Percentiles rank a stretch among this genome's conserved stretches.
These are phyloP conservation scores for Pseudocercospora vitis DNA, from an alignment of 2,329 filamentous ascomycete genomes.

Conservation along the genomic window DNA sequence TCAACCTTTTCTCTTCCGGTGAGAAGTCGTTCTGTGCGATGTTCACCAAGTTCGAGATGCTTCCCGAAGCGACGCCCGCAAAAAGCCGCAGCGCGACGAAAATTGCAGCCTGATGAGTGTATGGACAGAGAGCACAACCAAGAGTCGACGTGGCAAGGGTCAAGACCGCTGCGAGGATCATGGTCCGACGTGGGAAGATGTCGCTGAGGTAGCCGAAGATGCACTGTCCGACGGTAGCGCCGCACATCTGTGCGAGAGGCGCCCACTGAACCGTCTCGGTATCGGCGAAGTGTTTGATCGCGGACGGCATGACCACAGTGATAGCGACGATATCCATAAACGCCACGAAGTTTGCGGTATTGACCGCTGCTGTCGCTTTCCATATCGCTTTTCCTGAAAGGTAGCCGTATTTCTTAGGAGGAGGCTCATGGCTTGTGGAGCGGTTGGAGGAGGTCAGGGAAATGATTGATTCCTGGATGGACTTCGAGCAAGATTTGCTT, in stretches of 20 bases:
- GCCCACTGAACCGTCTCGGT: conserved; percentile 24
- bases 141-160: conserved; percentile 14
- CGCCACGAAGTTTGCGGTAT: conserved; percentile 16
- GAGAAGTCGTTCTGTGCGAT: conserved; percentile 28
- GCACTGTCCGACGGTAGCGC: conserved; percentile 24
- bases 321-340: conserved; percentile 23
- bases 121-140: conserved; percentile 14
- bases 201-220: conserved; percentile 30
- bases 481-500: too few species aligned
- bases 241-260: conserved; percentile 21
- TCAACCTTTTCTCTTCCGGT: conserved; percentile 13
- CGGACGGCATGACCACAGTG: conserved; percentile 17
- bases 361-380: conserved; percentile 13
- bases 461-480: too few species aligned
- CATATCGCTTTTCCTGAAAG: background rate
- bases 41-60: conserved; percentile 28
- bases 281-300: conserved; percentile 19
- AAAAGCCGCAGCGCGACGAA: conserved; percentile 21
- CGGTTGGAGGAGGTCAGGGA: too few species aligned
- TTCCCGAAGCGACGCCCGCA: conserved; percentile 22
- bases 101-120: background rate
- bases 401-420: background rate
- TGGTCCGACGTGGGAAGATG: conserved; percentile 23
- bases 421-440: background rate
- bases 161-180: conserved; percentile 20